Conservation (phyloP, 495 filamentous ascomycete genomes). For the Lasiosphaeria hispida region DNA sequence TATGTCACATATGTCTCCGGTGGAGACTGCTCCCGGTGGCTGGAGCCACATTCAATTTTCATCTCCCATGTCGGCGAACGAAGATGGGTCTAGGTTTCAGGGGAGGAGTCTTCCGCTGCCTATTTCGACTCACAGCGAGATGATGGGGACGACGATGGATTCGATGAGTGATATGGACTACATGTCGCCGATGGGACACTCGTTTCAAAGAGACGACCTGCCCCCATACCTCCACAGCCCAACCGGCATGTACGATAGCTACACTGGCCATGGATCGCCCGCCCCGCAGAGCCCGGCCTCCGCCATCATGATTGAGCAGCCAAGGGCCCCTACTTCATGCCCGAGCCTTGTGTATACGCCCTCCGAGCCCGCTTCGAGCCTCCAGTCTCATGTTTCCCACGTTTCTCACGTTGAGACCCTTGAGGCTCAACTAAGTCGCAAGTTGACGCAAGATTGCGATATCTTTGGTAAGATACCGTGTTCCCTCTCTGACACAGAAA, state of each 20-base stretch:
- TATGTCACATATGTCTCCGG: slow-evolving; percentile 36
- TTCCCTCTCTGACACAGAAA: neutral
- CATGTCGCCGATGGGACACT: slow-evolving; percentile 50
- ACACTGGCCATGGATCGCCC: slow-evolving; percentile 44
- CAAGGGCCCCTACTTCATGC: slow-evolving; percentile 49
- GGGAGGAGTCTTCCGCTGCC: slow-evolving; percentile 23
- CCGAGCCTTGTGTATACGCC: slow-evolving; percentile 49
- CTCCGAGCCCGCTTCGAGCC: slow-evolving; percentile 47
- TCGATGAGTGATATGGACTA: slow-evolving; percentile 56
- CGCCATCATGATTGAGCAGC: slow-evolving; percentile 51
- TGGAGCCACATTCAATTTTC: slow-evolving; percentile 36
- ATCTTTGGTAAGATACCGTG: slow-evolving; percentile 37
- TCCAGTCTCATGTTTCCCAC: slow-evolving; percentile 43
- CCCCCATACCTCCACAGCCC: slow-evolving; percentile 52
- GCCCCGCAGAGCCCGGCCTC: slow-evolving; percentile 51
- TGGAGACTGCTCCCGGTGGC: slow-evolving; percentile 31
- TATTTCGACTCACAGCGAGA: slow-evolving; percentile 35
- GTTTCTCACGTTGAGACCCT: slow-evolving; percentile 40
- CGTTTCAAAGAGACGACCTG: slow-evolving; percentile 51
- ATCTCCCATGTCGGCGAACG: slow-evolving; percentile 24
- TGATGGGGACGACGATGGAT: slow-evolving; percentile 48
- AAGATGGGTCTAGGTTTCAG: slow-evolving; percentile 25
- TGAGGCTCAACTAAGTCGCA: slow-evolving; percentile 45
- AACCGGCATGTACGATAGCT: slow-evolving; percentile 51
- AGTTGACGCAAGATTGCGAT: slow-evolving; percentile 46